phyloP scores from a whole-genome alignment of 2,329 filamentous ascomycete species.

The Coniella vitis region DNA sequence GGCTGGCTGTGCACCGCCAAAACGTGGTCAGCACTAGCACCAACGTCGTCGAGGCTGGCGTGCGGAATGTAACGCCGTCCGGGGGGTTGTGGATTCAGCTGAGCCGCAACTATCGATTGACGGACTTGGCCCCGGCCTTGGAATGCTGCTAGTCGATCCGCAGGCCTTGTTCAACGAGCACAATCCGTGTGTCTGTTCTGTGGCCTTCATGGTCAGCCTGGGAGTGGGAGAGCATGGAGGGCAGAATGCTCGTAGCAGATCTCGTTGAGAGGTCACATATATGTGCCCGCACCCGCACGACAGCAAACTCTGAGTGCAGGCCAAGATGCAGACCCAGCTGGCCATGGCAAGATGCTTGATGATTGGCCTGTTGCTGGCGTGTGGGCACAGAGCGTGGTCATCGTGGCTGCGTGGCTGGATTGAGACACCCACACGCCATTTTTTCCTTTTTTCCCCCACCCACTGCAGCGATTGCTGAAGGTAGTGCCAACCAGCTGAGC shows the following conservation, averaged over 20 bases:
- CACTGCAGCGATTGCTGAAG: too few relatives aligned
- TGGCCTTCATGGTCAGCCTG: too few relatives aligned
- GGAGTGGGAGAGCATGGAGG: too few relatives aligned
- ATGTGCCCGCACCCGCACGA: too few relatives aligned
- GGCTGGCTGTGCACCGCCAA: not conserved
- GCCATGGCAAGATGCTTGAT: not conserved
- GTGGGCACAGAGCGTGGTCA: not conserved
- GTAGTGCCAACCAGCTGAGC: too few relatives aligned
- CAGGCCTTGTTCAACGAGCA: not conserved
- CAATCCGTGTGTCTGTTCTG: not conserved
- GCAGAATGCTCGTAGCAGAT: too few relatives aligned
- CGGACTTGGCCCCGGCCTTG: constrained; percentile 2
- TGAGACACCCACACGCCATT: not conserved
- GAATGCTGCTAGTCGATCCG: not conserved
- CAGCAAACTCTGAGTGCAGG: not conserved
- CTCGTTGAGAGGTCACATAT: too few relatives aligned
- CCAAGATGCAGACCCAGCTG: not conserved
- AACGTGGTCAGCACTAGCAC: constrained; percentile 13
- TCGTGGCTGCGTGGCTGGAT: not conserved
- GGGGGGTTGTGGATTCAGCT: constrained; percentile 11
- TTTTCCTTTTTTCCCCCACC: too few relatives aligned
- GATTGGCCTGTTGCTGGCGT: too few relatives aligned
- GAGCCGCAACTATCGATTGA: constrained; percentile 8
- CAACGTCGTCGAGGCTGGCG: constrained; percentile 8
- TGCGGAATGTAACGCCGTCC: not conserved